phyloP scores from a whole-genome alignment of 345 rosid species.

The Linum usitatissimum region DNA sequence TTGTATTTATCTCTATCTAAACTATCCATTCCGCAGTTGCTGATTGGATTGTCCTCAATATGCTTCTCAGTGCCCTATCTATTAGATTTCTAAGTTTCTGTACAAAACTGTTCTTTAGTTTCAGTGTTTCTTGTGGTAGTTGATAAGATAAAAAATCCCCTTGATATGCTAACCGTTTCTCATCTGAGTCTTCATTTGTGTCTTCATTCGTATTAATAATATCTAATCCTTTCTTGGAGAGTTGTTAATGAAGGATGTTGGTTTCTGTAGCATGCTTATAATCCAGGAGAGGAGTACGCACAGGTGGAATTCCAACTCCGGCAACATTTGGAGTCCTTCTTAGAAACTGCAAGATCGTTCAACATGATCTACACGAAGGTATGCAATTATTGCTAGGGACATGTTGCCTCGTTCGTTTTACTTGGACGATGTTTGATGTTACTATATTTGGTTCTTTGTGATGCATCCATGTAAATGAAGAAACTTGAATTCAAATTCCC shows the following conservation, averaged over 20 bases:
- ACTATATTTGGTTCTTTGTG: too few relatives aligned
- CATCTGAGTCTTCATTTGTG: not conserved
- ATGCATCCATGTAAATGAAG: too few relatives aligned
- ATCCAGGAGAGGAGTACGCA: conserved; percentile 84
- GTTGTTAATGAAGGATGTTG: not conserved
- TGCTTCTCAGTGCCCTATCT: not conserved
- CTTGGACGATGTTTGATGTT: too few relatives aligned
- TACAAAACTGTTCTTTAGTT: not conserved
- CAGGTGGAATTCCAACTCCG: conserved; percentile 81
- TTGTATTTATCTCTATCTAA: too few relatives aligned
- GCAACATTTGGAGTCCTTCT: conserved; percentile 74
- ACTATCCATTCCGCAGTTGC: too few relatives aligned
- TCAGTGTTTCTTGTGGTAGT: not conserved
- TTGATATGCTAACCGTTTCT: not conserved
- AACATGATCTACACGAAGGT: conserved; percentile 91
- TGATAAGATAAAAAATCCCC: not conserved
- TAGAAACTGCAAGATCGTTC: conserved; percentile 91
- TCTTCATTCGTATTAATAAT: not conserved
- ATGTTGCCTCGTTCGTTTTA: not conserved
- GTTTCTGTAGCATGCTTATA: conserved; percentile 66
- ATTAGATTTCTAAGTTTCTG: not conserved
- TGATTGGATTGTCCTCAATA: too few relatives aligned
- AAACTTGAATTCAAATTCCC: too few relatives aligned
- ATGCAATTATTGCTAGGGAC: conserved; percentile 2
- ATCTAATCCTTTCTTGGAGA: not conserved